These are phyloP conservation scores for Westerdykella sp. DNA, from an alignment of 2,329 filamentous ascomycete genomes.

Conservation along the genomic window DNA sequence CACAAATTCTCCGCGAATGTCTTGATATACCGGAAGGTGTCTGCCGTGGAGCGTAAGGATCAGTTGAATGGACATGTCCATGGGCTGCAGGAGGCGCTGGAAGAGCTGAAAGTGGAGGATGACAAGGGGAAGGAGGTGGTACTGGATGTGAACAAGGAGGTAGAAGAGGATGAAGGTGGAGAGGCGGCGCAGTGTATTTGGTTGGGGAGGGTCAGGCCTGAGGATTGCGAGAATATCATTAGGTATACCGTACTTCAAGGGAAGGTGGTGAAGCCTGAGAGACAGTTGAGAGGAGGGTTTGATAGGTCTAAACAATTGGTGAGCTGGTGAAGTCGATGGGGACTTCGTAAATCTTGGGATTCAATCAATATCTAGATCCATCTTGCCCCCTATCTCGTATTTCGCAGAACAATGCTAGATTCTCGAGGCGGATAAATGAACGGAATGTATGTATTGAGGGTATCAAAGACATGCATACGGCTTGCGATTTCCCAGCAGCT, in stretches of 20 bases:
- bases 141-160: conserved; percentile 28
- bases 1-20: conserved; percentile 97
- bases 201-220: conserved; percentile 75
- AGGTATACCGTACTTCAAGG: conserved; percentile 85
- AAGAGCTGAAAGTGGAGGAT: conserved; percentile 35
- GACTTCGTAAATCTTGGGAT: no score
- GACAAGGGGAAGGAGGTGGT: conserved; percentile 34
- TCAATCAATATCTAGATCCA: no score
- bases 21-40: conserved; percentile 70
- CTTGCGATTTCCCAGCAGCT: no score
- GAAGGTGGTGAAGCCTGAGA: conserved; percentile 84
- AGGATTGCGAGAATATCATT: conserved; percentile 90
- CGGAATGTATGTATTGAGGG: no score
- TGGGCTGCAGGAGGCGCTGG: conserved; percentile 30
- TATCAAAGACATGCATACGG: no score
- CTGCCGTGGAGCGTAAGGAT: conserved; percentile 15
- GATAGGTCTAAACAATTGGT: conserved; percentile 72
- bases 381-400: no score
- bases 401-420: no score
- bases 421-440: no score
- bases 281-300: conserved; percentile 83
- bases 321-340: no score
- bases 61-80: conserved; percentile 17
- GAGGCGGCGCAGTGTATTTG: conserved; percentile 82
- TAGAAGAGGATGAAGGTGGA: conserved; percentile 32